These are phyloP conservation scores for Hysterium pulicare DNA, from an alignment of 2,329 filamentous ascomycete species.

Conservation along the genomic window DNA sequence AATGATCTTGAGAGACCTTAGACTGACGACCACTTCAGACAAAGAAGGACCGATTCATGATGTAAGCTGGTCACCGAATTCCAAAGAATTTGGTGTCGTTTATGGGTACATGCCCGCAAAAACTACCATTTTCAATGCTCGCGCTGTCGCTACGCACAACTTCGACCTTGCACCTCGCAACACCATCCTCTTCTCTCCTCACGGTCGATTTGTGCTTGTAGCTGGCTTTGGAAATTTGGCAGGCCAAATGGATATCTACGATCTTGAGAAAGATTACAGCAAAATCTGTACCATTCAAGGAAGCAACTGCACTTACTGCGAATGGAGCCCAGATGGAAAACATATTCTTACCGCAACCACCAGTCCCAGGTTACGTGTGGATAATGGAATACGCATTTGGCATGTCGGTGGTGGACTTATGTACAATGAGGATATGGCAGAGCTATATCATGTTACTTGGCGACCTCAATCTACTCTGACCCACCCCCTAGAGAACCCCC, in stretches of 20 bases:
- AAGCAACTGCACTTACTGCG: conserved; percentile 91
- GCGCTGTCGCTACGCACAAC: conserved; percentile 75
- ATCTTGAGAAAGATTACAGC: conserved; percentile 86
- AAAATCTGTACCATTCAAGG: conserved; percentile 94
- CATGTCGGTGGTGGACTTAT: conserved; percentile 84
- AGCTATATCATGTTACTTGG: conserved; percentile 87
- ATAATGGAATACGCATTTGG: conserved; percentile 95
- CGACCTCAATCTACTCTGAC: conserved; percentile 66
- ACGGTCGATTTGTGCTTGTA: conserved; percentile 86
- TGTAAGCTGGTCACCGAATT: conserved; percentile 97
- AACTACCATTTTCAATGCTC: conserved; percentile 94
- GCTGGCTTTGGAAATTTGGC: conserved; percentile 97
- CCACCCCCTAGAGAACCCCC: conserved; percentile 65
- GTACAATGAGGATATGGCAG: conserved; percentile 93
- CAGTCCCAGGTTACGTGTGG: conserved; percentile 88
- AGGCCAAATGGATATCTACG: conserved; percentile 96
- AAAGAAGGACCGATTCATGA: conserved; percentile 98
- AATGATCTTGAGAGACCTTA: neutral
- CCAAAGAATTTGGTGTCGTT: conserved; percentile 94
- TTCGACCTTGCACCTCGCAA: conserved; percentile 89
- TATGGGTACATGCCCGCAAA: conserved; percentile 99
- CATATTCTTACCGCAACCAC: conserved; percentile 98
- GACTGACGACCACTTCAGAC: conserved; percentile 50
- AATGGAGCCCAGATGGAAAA: conserved; percentile 94
- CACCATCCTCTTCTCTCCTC: conserved; percentile 91